Evolutionary conservation across 768 basidiomycete genomes (phyloP), one percentile per base, ranked within the genome.

Genomic region (Lactifluus echinatus): DNA sequence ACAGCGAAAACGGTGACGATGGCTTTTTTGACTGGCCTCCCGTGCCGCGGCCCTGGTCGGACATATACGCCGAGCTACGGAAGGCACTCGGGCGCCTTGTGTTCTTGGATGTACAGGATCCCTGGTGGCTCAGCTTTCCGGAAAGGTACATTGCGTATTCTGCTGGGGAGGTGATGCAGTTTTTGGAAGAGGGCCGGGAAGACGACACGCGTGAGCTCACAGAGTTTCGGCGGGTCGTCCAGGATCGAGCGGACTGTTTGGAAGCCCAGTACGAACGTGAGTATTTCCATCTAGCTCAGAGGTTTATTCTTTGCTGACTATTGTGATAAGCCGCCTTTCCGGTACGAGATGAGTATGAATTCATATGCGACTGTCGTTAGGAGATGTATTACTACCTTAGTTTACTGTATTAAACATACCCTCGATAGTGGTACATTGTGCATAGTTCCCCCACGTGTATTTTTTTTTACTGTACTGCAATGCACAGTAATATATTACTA

Each of bases 81-180:
- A 31, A 49, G 3, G 33, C 44, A n/a, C 57, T 59, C 40, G 10
- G 34, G 11, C 53, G 21, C 3, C 53, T 59, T 10, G 53, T 59
- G 8, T 59, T 31, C 40, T 26, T 59, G 47, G 53, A 54, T 21
- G 48, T 55, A 15, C 26, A 37, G 34, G 57, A 59, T 31, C 24
- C 57, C 5, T 59, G 57, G 57, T 59, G 57, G 57, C 28, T 59
- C 15, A 53, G 57, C 29, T 58, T 49, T 15, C 57, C 57, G 19
- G 57, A 59, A 29, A 26, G 33, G 23, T 55, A 59, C 4, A n/a
- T 55, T 21, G 10, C 57, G 19, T 59, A 54, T 55, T 21, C 52
- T 15, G 24, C 46, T n/a, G 17, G 21, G 15, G 46, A 36, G 19
- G 40, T 50, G 24, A 54, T 55, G 57, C 53, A 48, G 17, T 54